Evolutionary conservation across 164 flowering plant genomes (phyloP).

Genomic region (Dillenia turbinata): DNA sequence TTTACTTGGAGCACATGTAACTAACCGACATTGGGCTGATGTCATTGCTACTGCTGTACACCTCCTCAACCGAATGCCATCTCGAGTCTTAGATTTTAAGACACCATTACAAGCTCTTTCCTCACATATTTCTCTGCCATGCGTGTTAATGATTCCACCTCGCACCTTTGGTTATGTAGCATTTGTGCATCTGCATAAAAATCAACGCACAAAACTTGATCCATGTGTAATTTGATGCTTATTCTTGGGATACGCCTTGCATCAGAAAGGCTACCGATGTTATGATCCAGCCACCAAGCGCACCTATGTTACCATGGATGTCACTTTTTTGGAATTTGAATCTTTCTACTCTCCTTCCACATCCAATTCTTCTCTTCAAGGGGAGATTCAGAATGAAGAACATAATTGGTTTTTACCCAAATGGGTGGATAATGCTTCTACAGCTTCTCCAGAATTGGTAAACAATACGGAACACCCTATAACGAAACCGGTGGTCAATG

Average conservation of each 20-base stretch:
- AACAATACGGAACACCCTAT: background rate
- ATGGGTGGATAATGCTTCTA: background rate
- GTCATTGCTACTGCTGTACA: background rate
- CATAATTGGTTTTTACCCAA: conserved; percentile 3
- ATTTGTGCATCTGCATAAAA: background rate
- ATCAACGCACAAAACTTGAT: background rate
- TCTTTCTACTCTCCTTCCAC: background rate
- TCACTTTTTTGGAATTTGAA: conserved; percentile 9
- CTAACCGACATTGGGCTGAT: background rate
- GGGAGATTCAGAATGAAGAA: conserved; percentile 9
- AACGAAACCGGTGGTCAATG: too few species aligned
- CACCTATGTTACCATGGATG: conserved; percentile 9
- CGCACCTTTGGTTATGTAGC: conserved; percentile 1
- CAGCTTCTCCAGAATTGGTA: conserved; percentile 1
- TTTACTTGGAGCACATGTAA: conserved; percentile 3
- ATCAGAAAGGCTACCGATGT: background rate
- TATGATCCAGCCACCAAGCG: background rate
- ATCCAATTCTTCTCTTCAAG: conserved; percentile 2
- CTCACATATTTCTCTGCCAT: background rate
- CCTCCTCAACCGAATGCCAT: background rate
- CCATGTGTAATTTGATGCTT: background rate
- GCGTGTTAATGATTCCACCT: background rate
- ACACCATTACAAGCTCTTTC: conserved; percentile 1
- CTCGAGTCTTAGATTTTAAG: background rate
- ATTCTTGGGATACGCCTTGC: background rate